Evolutionary conservation across 2,329 filamentous ascomycete species (phyloP).

Genomic region (Monosporascus sp.): DNA sequence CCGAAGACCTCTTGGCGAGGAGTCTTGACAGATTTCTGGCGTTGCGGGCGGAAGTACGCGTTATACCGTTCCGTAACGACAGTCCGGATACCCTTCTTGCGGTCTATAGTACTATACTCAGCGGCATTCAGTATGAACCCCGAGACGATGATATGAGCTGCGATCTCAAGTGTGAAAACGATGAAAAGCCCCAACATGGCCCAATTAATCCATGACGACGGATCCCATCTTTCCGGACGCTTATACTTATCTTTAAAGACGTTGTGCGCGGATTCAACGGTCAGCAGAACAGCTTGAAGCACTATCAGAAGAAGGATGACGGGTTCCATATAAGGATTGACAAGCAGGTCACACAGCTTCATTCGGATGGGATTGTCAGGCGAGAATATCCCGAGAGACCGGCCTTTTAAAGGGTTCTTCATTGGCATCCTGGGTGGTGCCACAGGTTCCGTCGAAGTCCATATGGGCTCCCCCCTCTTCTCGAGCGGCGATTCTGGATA

Average conservation of each 20-base stretch:
- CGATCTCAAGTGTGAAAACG: conserved; percentile 82
- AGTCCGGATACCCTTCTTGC: conserved; percentile 66
- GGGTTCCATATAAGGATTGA: conserved; percentile 82
- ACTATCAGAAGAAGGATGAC: conserved; percentile 82
- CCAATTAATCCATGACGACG: conserved; percentile 63
- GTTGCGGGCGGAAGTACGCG: conserved; percentile 74
- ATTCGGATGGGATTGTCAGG: conserved; percentile 70
- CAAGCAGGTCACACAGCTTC: conserved; percentile 73
- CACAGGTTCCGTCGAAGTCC: conserved; percentile 22
- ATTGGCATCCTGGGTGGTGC: conserved; percentile 32
- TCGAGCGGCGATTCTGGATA: conserved; percentile 38
- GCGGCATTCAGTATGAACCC: conserved; percentile 85
- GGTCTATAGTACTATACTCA: conserved; percentile 88
- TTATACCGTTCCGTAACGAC: conserved; percentile 72
- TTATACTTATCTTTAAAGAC: conserved; percentile 60
- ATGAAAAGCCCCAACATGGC: conserved; percentile 77
- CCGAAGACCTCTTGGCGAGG: conserved; percentile 39
- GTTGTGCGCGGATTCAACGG: conserved; percentile 71
- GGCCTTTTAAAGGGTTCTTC: conserved; percentile 79
- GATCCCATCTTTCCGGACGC: conserved; percentile 60
- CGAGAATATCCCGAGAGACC: conserved; percentile 77
- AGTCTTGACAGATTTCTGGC: conserved; percentile 60
- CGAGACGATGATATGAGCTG: conserved; percentile 82
- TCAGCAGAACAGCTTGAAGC: conserved; percentile 79
- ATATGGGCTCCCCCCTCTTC: conserved; percentile 34